Percentiles rank a stretch among this genome's conserved stretches.
phyloP scores from a whole-genome alignment of 2,329 filamentous ascomycete species.

The Lasiodiplodia sp. region DNA sequence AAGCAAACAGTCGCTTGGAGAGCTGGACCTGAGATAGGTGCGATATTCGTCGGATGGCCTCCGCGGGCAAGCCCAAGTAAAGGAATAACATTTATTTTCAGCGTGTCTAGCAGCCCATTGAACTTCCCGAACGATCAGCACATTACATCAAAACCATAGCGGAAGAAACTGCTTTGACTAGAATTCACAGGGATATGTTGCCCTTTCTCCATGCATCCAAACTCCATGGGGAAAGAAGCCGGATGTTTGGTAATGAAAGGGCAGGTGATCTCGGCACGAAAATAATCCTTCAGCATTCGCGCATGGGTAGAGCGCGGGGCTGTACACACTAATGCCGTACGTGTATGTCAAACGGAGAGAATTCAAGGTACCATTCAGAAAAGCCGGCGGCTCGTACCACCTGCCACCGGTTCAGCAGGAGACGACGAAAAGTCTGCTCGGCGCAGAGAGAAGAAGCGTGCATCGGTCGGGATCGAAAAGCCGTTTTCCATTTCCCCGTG shows the following conservation, averaged over 20 bases:
- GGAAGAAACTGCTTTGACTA: not conserved
- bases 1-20: not conserved
- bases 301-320: constrained; percentile 66
- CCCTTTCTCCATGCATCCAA: constrained; percentile 71
- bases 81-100: not conserved
- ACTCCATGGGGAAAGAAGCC: constrained; percentile 58
- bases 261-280: constrained; percentile 68
- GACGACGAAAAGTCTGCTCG: constrained; percentile 2
- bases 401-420: not conserved
- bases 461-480: constrained; percentile 29
- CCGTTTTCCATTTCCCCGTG: constrained; percentile 28
- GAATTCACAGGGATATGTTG: constrained; percentile 53
- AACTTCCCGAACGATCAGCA: not conserved
- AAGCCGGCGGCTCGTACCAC: not conserved
- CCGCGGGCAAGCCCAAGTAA: not conserved
- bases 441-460: not conserved
- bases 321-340: constrained; percentile 76
- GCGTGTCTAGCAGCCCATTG: not conserved
- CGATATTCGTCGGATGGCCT: not conserved
- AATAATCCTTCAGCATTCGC: constrained; percentile 71
- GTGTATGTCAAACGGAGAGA: not conserved
- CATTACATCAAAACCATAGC: not conserved
- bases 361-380: not conserved
- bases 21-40: not conserved
- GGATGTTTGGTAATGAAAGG: constrained; percentile 72